Evolutionary conservation across 179 eudicot genomes (phyloP), one percentile per base, ranked within the genome.

Genomic region (Camellia oleifera): DNA sequence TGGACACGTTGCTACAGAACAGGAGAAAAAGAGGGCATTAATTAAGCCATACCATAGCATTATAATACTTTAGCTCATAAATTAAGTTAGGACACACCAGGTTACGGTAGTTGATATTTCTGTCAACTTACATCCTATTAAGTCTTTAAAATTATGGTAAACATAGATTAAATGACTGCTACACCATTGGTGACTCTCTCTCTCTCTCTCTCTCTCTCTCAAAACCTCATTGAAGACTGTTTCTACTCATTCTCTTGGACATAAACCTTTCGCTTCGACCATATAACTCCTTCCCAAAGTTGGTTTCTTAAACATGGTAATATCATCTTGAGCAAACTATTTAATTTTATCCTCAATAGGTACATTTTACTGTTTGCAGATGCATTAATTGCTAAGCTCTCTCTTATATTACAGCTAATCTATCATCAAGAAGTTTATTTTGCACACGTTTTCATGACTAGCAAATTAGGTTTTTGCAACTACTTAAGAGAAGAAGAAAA

Each of bases 1-100:
- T 62, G 93, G 92, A 76, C 92, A 90, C 5, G 87, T 46, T 2
- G 87, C 93, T 90, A 84, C 66, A 64, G 54, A 61, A 5, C 11
- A 5, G 46, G 57, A 32, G 40, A 32, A 32, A 32, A 32, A 32
- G 40, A 32, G 40, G 40, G 40, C 40, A 32, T 32, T 32, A 32
- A 32, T 32, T 32, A 32, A 32, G 40, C 40, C 40, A 32, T 32
- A 32, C 40, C 40, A 32, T 32, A 32, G 40, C 40, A 32, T 32
- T 32, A 32, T 32, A 32, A 32, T 1, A 2, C 40, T 32, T 32
- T 32, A 32, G 40, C 40, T 32, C 40, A 32, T 32, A 32, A 32
- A 32, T 32, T 32, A 32, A 32, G 40, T 32, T 32, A 32, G 40
- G 40, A 32, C 40, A 32, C 40, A 32, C 40, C 40, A 32, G 40